Percentiles rank a stretch among this genome's conserved stretches.
phyloP scores from a whole-genome alignment of 257 asterid genomes.

The Petunia secreta region DNA sequence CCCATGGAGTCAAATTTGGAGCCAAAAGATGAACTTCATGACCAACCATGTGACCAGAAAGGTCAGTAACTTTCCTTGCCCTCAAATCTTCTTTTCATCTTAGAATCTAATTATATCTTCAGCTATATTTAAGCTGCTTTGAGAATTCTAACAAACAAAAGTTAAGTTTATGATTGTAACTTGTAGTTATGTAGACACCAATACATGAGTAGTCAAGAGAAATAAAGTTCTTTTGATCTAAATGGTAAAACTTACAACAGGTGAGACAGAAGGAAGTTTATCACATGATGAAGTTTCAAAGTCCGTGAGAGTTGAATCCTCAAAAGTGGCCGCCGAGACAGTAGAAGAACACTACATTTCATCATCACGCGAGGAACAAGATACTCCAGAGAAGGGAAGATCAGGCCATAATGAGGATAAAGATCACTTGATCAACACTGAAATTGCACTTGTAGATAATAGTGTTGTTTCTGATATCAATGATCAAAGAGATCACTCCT shows the following conservation, averaged over 20 bases:
- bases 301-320: slow-evolving; percentile 27
- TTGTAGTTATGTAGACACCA: not conserved
- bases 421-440: not conserved
- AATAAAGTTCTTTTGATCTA: not conserved
- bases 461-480: slow-evolving; percentile 1
- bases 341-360: slow-evolving; percentile 34
- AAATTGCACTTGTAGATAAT: not conserved
- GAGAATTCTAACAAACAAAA: not conserved
- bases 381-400: slow-evolving; percentile 21
- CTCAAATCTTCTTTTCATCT: not conserved
- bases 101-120: not conserved
- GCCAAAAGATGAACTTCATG: slow-evolving; percentile 34
- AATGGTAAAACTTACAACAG: slow-evolving; percentile 31
- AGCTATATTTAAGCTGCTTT: not conserved
- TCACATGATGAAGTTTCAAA: slow-evolving; percentile 22
- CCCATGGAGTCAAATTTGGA: slow-evolving; percentile 32
- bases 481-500: slow-evolving; percentile 21
- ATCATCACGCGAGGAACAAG: slow-evolving; percentile 22
- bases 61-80: slow-evolving; percentile 38
- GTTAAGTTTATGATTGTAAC: not conserved
- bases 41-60: slow-evolving; percentile 35
- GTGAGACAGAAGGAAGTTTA: slow-evolving; percentile 33
- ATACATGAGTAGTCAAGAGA: not conserved
- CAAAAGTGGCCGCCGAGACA: slow-evolving; percentile 27
- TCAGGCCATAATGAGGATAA: slow-evolving; percentile 26